phyloP scores from a whole-genome alignment of 768 basidiomycete species.

The Suillus discolor region DNA sequence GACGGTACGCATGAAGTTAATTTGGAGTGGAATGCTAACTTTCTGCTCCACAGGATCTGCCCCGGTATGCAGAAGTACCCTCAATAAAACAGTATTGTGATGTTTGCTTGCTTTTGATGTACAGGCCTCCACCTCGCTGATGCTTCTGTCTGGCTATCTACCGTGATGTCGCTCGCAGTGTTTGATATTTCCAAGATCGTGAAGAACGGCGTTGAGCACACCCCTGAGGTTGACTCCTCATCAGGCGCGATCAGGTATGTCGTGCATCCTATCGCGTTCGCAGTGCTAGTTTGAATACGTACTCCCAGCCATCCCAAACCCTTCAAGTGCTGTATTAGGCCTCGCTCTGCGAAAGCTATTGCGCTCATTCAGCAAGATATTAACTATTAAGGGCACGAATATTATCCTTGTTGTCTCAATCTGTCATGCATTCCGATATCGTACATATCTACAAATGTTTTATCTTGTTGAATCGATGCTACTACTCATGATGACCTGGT shows the following conservation, averaged over 20 bases:
- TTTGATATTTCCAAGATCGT: slow-evolving; percentile 43
- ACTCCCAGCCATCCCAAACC: not conserved
- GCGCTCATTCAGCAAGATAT: slow-evolving; percentile 47
- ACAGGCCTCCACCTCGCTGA: slow-evolving; percentile 49
- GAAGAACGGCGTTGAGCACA: slow-evolving; percentile 41
- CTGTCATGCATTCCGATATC: not conserved
- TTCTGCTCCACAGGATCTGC: slow-evolving; percentile 24
- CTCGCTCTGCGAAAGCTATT: slow-evolving; percentile 51
- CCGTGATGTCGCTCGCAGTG: slow-evolving; percentile 43
- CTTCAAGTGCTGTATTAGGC: slow-evolving; percentile 54
- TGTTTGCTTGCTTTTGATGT: slow-evolving; percentile 13
- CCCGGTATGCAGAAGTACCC: slow-evolving; percentile 23
- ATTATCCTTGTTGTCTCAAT: not conserved
- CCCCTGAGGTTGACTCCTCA: slow-evolving; percentile 52
- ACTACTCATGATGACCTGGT: not conserved
- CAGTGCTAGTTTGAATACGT: not conserved
- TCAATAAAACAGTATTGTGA: slow-evolving; percentile 19
- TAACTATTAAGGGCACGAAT: slow-evolving; percentile 3
- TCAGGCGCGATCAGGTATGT: slow-evolving; percentile 57
- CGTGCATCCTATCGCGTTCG: not conserved
- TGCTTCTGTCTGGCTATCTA: slow-evolving; percentile 40
- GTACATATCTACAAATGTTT: not conserved
- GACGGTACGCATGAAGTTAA: slow-evolving; percentile 43
- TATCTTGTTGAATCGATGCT: not conserved
- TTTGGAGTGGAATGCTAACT: slow-evolving; percentile 12